Base-by-base conservation (phyloP, 2,329 filamentous ascomycete species). In the Pseudonectria buxi region DNA sequence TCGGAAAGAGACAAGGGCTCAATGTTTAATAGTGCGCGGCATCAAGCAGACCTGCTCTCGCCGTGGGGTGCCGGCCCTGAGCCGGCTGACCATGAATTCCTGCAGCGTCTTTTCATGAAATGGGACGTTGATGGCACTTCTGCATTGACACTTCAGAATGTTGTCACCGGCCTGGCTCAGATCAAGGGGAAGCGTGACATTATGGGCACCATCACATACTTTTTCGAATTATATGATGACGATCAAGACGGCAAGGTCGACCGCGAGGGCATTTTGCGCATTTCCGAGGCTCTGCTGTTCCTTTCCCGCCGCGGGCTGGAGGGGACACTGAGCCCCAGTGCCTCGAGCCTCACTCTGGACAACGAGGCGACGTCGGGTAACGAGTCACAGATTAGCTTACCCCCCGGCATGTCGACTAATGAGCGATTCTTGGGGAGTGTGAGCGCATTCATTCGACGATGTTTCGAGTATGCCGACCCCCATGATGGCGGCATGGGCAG, bases 381-480 rank as follows among this genome's bases (percentile, higher is more conserved):
- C 16, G 62, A 64, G 28, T 56, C 58, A 4, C 55, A 61, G 37
- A 57, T 27, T 44, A 64, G 53, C 57, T 62, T 63, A 46, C 67
- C 61, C 31, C 56, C 62, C 2, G 72, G 71, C n/a, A 65, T 71
- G 51, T 68, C 85, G 37, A 77, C 81, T 27, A 92, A 94, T 46
- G 92, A 96, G 60, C 78, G 81, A 35, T 96, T 98, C 55, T 66
- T 98, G 16, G 86, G 83, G 43, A 95, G 89, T 43, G 88, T 98
- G 34, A 95, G 87, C 49, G 88, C 88, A 3, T 98, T 98, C 56
- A 98, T 96, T 41, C 76, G 89, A 45, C 77, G 92, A 40, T 98
- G 92, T 61, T 98, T 98, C 47, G 92, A 98, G 62, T 98, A 98
- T 55, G 92, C 92, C 6, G 92, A 98, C 54, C 90, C 92, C 1